Evolutionary conservation across 2,329 filamentous ascomycete genomes (phyloP).

Genomic region (Helminthosporium solani): DNA sequence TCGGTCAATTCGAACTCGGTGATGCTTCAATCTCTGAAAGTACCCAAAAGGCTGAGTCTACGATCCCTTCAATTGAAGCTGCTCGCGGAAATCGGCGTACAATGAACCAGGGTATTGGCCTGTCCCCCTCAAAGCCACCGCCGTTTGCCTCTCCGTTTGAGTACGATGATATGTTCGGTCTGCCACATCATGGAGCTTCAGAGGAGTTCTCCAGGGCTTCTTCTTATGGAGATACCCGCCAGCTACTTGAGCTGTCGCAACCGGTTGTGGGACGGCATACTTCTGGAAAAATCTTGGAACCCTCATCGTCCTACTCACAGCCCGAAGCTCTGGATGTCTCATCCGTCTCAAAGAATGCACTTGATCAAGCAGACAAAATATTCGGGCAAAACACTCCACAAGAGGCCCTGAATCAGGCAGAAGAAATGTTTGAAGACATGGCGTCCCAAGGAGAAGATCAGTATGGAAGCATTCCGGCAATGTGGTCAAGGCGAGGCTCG

Average conservation of each 20-base stretch:
- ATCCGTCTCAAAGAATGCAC: constrained; percentile 23
- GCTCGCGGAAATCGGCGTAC: constrained; percentile 7
- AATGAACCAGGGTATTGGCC: constrained; percentile 16
- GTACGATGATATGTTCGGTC: constrained; percentile 13
- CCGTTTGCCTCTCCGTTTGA: constrained; percentile 33
- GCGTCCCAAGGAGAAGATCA: constrained; percentile 34
- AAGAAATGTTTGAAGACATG: constrained; percentile 28
- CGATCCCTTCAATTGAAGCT: background rate
- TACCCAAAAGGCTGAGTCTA: background rate
- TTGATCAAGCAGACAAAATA: constrained; percentile 34
- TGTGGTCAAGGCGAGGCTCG: constrained; percentile 34
- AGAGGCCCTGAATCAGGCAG: constrained; percentile 30
- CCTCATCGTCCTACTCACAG: constrained; percentile 34
- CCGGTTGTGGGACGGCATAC: constrained; percentile 3
- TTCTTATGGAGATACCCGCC: constrained; percentile 40
- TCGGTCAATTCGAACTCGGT: constrained; percentile 31
- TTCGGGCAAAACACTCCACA: constrained; percentile 21
- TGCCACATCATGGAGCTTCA: constrained; percentile 15
- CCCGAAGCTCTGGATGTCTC: constrained; percentile 11
- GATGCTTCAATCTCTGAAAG: constrained; percentile 3
- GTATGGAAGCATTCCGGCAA: constrained; percentile 28
- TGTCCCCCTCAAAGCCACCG: constrained; percentile 24
- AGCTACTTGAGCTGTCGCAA: constrained; percentile 29
- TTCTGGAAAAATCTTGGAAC: constrained; percentile 10
- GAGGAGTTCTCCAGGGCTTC: constrained; percentile 28